phyloP scores from a whole-genome alignment of 306 rosid genomes.

The Prunus campanulata region DNA sequence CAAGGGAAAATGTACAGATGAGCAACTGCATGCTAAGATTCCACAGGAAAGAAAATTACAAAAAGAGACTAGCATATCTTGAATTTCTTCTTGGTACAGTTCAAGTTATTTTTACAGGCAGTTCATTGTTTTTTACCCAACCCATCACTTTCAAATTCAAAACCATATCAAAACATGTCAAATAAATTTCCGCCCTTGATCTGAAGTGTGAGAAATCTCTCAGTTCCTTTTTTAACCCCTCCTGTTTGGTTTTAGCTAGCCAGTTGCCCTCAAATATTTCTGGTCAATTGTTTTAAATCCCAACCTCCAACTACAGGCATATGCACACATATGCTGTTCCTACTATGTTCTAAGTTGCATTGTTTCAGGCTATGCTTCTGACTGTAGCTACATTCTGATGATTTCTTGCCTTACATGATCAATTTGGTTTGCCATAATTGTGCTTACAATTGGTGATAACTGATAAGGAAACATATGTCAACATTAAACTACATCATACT shows the following conservation, averaged over 20 bases:
- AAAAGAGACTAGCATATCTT: background rate
- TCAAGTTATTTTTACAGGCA: background rate
- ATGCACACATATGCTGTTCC: background rate
- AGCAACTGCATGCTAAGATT: slow-evolving; percentile 1
- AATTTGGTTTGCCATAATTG: background rate
- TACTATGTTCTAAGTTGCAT: background rate
- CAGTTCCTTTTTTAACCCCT: background rate
- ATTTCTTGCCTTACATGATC: background rate
- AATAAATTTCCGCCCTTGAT: background rate
- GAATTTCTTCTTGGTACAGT: background rate
- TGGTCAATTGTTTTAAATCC: background rate
- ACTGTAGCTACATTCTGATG: background rate
- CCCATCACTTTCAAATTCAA: background rate
- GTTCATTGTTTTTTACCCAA: background rate
- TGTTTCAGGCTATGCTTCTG: background rate
- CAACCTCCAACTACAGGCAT: background rate
- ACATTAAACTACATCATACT: background rate
- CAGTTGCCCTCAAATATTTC: background rate
- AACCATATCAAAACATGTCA: background rate
- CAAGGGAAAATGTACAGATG: slow-evolving; percentile 8
- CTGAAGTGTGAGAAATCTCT: background rate
- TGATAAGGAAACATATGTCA: background rate
- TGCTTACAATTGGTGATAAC: background rate
- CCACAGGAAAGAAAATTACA: background rate
- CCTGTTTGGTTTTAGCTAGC: background rate